A percentile compares a stretch with the other conserved stretches of the same genome.
These are phyloP conservation scores for Wallacemonas sp. DNA, from an alignment of 208 protist genomes.

Conservation along the genomic window DNA sequence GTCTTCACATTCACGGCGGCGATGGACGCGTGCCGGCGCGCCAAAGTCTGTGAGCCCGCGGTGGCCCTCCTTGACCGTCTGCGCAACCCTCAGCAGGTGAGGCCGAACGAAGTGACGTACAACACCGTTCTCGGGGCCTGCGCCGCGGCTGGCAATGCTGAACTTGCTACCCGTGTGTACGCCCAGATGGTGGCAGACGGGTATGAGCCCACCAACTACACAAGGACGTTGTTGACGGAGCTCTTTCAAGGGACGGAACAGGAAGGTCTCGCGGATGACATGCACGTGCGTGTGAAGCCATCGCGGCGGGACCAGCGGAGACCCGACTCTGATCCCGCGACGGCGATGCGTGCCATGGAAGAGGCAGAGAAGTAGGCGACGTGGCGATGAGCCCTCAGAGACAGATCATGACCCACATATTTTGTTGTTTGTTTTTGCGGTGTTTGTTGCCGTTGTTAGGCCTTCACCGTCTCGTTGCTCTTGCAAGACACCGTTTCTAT, in stretches of 20 bases:
- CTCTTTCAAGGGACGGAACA: slow-evolving; percentile 56
- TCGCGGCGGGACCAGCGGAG: slow-evolving; percentile 37
- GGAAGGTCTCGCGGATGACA: slow-evolving; percentile 62
- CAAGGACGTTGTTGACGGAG: slow-evolving; percentile 44
- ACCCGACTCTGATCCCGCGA: slow-evolving; percentile 80
- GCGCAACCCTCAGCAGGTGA: slow-evolving; percentile 46
- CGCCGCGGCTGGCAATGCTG: slow-evolving; percentile 41
- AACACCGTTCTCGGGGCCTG: slow-evolving; percentile 83
- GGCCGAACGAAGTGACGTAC: slow-evolving; percentile 87
- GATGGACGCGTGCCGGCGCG: slow-evolving; percentile 84
- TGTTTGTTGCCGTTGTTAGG: background rate
- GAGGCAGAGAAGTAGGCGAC: slow-evolving; percentile 12
- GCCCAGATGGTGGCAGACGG: slow-evolving; percentile 80
- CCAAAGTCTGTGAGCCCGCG: slow-evolving; percentile 63
- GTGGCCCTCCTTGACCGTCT: slow-evolving; percentile 63
- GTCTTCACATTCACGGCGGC: slow-evolving; percentile 89
- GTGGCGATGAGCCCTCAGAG: too few relatives aligned
- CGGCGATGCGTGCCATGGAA: slow-evolving; percentile 48
- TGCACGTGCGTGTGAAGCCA: slow-evolving; percentile 50
- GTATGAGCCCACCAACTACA: slow-evolving; percentile 76
- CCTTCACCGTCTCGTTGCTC: slow-evolving; percentile 16
- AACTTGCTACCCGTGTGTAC: slow-evolving; percentile 64
- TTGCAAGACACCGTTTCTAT: too few relatives aligned
- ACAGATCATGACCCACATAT: background rate
- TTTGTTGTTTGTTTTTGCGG: background rate